Evolutionary conservation across 176 grass and related monocot species (phyloP).

Genomic region (Aegilops sharonensis): DNA sequence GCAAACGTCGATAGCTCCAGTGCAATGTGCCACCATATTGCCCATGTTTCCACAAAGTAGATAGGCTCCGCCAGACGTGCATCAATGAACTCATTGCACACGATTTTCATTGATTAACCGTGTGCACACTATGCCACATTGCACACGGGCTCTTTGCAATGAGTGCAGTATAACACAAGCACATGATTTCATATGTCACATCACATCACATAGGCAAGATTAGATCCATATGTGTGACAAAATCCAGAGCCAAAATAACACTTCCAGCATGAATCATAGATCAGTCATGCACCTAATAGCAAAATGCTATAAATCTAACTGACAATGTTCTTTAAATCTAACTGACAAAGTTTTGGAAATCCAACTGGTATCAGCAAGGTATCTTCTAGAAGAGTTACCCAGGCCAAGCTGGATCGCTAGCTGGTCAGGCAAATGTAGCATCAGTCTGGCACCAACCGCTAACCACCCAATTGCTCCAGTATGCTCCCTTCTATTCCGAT

Average conservation of each 20-base stretch:
- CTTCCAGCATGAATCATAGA: no score
- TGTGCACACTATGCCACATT: not conserved
- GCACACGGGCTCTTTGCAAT: not conserved
- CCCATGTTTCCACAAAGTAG: no score
- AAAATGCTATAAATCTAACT: no score
- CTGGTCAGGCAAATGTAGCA: not conserved
- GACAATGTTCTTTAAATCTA: no score
- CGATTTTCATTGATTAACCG: no score
- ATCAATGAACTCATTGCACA: no score
- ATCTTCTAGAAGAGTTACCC: not conserved
- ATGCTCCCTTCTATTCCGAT: constrained; percentile 63
- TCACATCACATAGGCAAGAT: not conserved
- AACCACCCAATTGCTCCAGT: constrained; percentile 32
- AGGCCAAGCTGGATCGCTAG: not conserved
- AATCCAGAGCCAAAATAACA: no score
- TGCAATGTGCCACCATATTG: no score
- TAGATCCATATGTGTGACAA: not conserved
- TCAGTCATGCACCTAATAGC: no score
- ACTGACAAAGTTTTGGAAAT: not conserved
- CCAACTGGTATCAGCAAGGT: not conserved
- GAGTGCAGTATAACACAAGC: no score
- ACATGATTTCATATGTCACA: not conserved
- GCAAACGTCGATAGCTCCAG: no score
- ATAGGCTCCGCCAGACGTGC: no score
- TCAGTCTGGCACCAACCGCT: constrained; percentile 13